Conservation (phyloP, 768 basidiomycete genomes). For the Leccinum variicolor region DNA sequence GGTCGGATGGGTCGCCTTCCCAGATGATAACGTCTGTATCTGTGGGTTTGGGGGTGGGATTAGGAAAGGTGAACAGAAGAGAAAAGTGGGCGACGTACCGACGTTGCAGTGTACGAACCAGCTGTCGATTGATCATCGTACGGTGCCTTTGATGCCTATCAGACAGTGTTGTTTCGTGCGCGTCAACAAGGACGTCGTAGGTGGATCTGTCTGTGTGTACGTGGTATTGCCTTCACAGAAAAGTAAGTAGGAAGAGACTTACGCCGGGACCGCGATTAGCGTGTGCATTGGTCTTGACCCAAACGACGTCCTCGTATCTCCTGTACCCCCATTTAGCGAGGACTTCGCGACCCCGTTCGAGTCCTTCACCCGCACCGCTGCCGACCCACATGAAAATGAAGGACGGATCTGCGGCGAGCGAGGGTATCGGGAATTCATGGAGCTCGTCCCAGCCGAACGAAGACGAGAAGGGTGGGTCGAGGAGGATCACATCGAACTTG, state of each 20-base stretch:
- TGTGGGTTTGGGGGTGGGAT: conserved; percentile 28
- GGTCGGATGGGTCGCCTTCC: conserved; percentile 87
- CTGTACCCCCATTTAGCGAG: conserved; percentile 94
- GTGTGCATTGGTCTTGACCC: conserved; percentile 88
- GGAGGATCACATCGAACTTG: conserved; percentile 89
- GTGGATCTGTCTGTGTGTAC: conserved; percentile 65
- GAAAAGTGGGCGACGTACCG: conserved; percentile 46
- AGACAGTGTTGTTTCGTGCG: conserved; percentile 95
- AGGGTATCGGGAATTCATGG: conserved; percentile 75
- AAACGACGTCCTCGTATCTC: conserved; percentile 96
- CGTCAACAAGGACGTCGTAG: conserved; percentile 81
- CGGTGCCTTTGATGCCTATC: conserved; percentile 96
- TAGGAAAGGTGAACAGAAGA: not conserved
- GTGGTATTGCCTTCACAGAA: not conserved
- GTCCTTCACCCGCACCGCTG: conserved; percentile 81
- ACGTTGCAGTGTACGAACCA: conserved; percentile 99
- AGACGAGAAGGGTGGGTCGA: conserved; percentile 88
- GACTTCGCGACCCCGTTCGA: conserved; percentile 89
- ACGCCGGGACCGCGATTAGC: conserved; percentile 75
- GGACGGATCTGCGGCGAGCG: conserved; percentile 84
- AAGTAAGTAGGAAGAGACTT: conserved; percentile 19
- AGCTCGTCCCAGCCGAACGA: conserved; percentile 85
- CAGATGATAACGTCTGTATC: conserved; percentile 97
- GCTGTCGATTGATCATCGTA: conserved; percentile 88
- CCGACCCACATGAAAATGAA: conserved; percentile 98